Evolutionary conservation across 768 basidiomycete genomes (phyloP), one percentile per base, ranked within the genome.

Genomic region (Gelatoporia subvermispora): DNA sequence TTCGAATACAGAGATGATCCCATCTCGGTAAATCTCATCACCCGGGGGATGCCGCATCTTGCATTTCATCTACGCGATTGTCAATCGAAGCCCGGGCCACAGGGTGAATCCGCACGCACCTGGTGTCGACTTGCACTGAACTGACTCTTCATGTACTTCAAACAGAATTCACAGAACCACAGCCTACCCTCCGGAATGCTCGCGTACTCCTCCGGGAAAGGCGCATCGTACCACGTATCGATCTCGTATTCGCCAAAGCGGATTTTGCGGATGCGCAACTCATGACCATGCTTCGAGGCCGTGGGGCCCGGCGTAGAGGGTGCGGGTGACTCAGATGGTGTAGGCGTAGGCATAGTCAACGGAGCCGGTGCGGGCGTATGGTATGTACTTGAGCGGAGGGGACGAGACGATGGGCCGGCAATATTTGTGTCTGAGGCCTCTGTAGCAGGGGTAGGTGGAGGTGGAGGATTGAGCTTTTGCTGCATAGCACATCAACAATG

Each of bases 221-320:
- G 96, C 20, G 96, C 96, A 63, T 96, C 93, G 65, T 92, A 98
- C 96, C 96, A 99, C 3, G 96, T 98, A 64, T 92, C 84, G 62
- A 98, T 92, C 60, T 98, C 93, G 63, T 75, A 94, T 48, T 80
- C 75, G 22, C 94, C 94, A 58, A 97, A 94, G 23, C 93, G 83
- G 53, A 97, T 93, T 47, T 78, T 82, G 47, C 82, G 85, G 74
- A 95, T 96, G 54, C 85, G 83, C 39, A 86, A 76, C 23, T 66
- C 68, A 25, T 66, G 61, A 1, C 77, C 63, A 38, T 71, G 65
- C 25, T 79, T 60, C 16, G 82, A 85, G 17, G 41, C 57, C 59
- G 42, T 69, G 60, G 35, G 73, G 68, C 17, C 77, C 71, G 51
- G 76, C 65, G 48, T 68, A 16, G 57, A 47, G 21, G 69, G 41